Evolutionary conservation across 2,329 filamentous ascomycete genomes (phyloP), one percentile per base, ranked within the genome.

Genomic region (Pseudogymnoascus sp.): DNA sequence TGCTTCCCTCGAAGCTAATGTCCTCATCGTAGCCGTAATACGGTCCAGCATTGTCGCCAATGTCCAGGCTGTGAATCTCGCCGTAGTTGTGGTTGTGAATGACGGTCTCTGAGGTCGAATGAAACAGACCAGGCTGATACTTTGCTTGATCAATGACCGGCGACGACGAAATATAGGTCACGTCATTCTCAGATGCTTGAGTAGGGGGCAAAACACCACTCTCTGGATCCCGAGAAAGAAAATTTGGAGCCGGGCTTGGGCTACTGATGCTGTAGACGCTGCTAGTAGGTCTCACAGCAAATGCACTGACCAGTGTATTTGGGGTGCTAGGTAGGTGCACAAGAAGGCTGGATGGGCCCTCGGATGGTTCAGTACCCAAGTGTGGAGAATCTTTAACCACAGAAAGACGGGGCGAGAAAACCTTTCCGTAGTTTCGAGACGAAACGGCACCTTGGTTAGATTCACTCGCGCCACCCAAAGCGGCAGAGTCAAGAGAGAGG

Each of bases 21-120:
- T 57, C 50, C 50, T 57, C 50, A 13, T 57, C n/a, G 17, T 57
- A 57, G n/a, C 28, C 50, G n/a, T 57, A 57, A 9, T 57, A 57
- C 19, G 50, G 6, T 5, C 26, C 17, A 33, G 2, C 6, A 57
- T 19, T 11, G 26, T 33, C 28, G 6, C n/a, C n/a, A 19, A 33
- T 31, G 9, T 53, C 47, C 26, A 53, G 15, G 26, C 26, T 17
- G 10, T 31, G 50, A 10, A 33, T 6, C 6, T 33, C 28, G 7
- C 50, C 50, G 10, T 57, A 57, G 28, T 57, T 57, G 28, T 33
- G 28, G 15, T 57, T 33, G 28, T 57, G 50, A n/a, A 57, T 57
- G 31, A 57, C 28, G 17, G 50, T 33, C 28, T 57, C 50, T 4
- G 50, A 57, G 15, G 50, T 57, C 15, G 50, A 57, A 57, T 57